Base-by-base conservation (phyloP, 345 rosid genomes). In the Bretschneidera sinensis region DNA sequence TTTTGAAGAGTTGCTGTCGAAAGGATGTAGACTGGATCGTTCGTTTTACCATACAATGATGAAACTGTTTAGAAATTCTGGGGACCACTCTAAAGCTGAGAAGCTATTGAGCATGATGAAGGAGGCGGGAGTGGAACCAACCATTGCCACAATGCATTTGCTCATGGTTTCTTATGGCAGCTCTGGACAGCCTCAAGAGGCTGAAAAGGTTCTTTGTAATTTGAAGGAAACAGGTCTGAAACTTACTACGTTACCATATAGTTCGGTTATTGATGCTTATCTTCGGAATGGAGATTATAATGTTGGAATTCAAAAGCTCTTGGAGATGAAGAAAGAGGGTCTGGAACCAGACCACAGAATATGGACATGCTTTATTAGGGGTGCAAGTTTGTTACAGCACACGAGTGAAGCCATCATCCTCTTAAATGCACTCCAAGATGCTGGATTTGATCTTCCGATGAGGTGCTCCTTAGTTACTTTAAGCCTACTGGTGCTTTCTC, bases 301-400 rank as follows among this genome's bases (percentile, higher is more conserved):
- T 34, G 57, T 75, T 60, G 98, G 87, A 66, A 86, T 87, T 70
- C 80, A 85, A 72, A 92, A 80, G 79, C 79, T 92, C 20, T 54
- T 61, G 73, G 81, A 84, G 67, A 85, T 92, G 98, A 78, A 79
- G 78, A 70, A 59, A 66, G 97, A 84, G 55, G 95, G 92, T 17
- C 47, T 87, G 60, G 88, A 85, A 68, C 83, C 89, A 59, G 97
- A 92, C 76, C 91, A 87, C 73, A 81, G 88, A 71, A 80, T 89
- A 76, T 89, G 98, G 98, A 89, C 98, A 48, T 87, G 94, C 85
- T 92, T 92, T 72, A 66, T 87, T 48, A 85, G 96, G 73, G 94
- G 91, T 51, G 96, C 97, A 54, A 92, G 98, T 78, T 72, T 89
- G 64, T 74, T 79, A 28, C 71, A 74, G 62, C 61, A 56, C 43